These are phyloP conservation scores for Acanthamoeba culbertsoni DNA, from an alignment of 208 protist genomes.

Conservation along the genomic window DNA sequence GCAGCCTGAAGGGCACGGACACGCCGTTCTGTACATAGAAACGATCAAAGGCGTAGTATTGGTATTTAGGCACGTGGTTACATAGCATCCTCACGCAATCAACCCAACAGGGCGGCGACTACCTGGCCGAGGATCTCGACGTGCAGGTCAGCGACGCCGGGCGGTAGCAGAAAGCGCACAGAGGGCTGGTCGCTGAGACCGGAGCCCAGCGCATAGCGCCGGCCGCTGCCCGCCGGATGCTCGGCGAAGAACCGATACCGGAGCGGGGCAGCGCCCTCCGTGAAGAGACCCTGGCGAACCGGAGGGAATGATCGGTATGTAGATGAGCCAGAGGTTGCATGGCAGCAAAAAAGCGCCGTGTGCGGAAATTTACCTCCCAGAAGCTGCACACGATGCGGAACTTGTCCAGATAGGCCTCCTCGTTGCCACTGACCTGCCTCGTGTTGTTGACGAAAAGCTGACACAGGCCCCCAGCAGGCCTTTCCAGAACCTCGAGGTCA, in stretches of 20 bases:
- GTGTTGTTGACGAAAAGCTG: background rate
- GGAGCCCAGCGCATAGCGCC: background rate
- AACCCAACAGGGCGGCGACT: background rate
- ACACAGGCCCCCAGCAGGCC: background rate
- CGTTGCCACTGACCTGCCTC: background rate
- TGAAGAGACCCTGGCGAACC: background rate
- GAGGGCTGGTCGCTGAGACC: background rate
- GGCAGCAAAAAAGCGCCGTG: background rate
- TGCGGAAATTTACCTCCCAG: background rate
- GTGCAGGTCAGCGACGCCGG: background rate
- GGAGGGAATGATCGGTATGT: too few relatives aligned
- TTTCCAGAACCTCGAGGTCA: background rate
- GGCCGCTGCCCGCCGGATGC: background rate
- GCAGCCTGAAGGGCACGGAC: background rate
- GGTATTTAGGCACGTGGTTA: too few relatives aligned
- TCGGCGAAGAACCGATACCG: background rate
- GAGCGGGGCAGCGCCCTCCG: background rate
- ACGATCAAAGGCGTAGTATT: background rate
- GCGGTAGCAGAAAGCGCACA: background rate
- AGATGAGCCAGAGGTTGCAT: background rate
- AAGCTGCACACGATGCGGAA: background rate
- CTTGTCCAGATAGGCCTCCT: background rate
- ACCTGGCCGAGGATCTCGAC: conserved; percentile 4
- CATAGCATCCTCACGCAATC: too few relatives aligned
- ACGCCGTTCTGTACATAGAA: background rate